These are phyloP conservation scores for Yamadazyma sp. DNA, from an alignment of 805 yeast species.

Conservation along the genomic window DNA sequence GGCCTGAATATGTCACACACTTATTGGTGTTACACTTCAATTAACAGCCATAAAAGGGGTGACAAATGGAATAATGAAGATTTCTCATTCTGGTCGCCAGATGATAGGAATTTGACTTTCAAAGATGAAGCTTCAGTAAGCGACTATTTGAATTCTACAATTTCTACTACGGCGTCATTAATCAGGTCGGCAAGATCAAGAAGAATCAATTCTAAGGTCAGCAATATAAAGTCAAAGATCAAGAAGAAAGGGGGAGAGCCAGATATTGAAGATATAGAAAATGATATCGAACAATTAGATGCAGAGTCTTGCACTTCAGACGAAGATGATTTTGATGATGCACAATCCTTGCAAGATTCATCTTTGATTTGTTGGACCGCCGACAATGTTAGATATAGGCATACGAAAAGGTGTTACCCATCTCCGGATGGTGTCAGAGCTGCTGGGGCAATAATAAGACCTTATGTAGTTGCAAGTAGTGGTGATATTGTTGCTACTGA, in stretches of 20 bases:
- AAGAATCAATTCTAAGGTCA: conserved; percentile 8
- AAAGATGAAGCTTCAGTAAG: conserved; percentile 13
- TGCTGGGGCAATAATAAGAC: conserved; percentile 70
- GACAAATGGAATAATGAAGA: conserved; percentile 95
- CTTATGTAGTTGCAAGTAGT: conserved; percentile 61
- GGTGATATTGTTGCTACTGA: conserved; percentile 57
- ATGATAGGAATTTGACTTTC: conserved; percentile 41
- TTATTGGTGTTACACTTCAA: conserved; percentile 79
- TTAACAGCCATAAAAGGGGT: conserved; percentile 80
- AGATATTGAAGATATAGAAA: conserved; percentile 7
- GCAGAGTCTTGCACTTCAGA: conserved; percentile 3
- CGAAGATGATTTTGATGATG: conserved; percentile 14
- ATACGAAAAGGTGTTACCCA: conserved; percentile 34
- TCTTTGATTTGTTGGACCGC: conserved; percentile 21
- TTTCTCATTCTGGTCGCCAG: conserved; percentile 79
- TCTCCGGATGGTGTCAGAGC: conserved; percentile 70
- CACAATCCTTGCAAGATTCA: conserved; percentile 18
- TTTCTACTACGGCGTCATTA: conserved; percentile 11
- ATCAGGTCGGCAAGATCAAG: conserved; percentile 8
- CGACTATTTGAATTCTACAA: conserved; percentile 11
- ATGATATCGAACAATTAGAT: conserved; percentile 6
- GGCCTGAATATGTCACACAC: conserved; percentile 69
- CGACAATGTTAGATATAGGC: conserved; percentile 22
- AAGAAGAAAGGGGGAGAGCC: conserved; percentile 4
- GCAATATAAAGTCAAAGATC: conserved; percentile 10